Evolutionary conservation across 2,329 filamentous ascomycete genomes (phyloP), one percentile per base, ranked within the genome.

Genomic region (Paramyrothecium roridum): DNA sequence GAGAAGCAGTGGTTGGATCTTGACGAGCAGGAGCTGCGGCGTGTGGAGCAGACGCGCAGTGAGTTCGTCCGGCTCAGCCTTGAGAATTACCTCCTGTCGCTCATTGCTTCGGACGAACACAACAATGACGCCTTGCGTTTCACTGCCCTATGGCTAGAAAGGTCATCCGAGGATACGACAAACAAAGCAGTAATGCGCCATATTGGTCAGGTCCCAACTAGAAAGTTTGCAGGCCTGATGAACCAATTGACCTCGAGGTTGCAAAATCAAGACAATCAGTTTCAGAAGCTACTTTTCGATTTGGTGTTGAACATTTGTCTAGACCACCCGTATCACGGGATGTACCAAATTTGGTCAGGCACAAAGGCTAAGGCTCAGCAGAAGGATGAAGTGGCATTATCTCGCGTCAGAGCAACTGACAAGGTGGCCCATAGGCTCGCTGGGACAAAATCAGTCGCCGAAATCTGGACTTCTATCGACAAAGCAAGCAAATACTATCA

Each of bases 181-280:
- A 98, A 96, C 64, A 81, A 83, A 49, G 87, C 90, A 2, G 92
- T 96, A 20, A 78, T 77, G 54, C 84, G 82, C 56, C 78, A 92
- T 65, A 77, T 99, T 17, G 73, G 77, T 3, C 79, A 84, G 52
- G 93, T 98, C 0, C 89, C 93, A 2, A 96, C 91, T 56, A 84
- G 90, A 57, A 99, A 99, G 67, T 96, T 99, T 68, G 93, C 92
- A 1, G 76, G 89, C 3, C 77, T 99, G 52, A 96, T 96, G 86
- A 99, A 97, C 66, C 95, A 99, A 70, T 81, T 99, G 33, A 93
- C 93, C 7, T 99, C 96, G n/a, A 87, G 95, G 8, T 76, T 99
- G 7, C 86, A 96, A 57, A 84, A 90, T 58, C 82, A 87, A 33
- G 73, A 80, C 1, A 82, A 80, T 1, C 79, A 81, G 17, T 99